These are phyloP conservation scores for Oenanthe javanica DNA, from an alignment of 140 eudicot genomes.

Conservation along the genomic window DNA sequence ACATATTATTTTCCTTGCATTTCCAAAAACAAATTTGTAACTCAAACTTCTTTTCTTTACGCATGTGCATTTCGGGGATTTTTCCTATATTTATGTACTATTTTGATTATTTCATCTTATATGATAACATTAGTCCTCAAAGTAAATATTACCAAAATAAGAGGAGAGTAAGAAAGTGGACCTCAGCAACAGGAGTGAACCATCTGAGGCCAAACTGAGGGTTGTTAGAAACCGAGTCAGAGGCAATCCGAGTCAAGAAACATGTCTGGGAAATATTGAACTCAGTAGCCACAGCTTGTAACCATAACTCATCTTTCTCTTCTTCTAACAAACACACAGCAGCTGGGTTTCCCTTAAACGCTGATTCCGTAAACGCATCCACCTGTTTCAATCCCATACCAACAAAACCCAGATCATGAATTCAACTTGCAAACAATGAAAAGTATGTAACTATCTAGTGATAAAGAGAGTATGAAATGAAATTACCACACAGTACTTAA, in stretches of 20 bases:
- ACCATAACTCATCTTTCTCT: constrained; percentile 59
- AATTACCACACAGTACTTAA: constrained; percentile 58
- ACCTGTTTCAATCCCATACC: constrained; percentile 31
- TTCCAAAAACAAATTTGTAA: too few species aligned
- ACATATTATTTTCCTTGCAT: too few species aligned
- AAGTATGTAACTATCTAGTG: neutral
- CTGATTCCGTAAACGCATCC: constrained; percentile 68
- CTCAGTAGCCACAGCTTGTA: constrained; percentile 66
- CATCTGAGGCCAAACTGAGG: constrained; percentile 66
- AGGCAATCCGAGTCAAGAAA: constrained; percentile 42
- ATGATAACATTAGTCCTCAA: too few species aligned
- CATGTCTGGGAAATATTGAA: constrained; percentile 63
- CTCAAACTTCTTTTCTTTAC: too few species aligned
- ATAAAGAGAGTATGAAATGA: neutral
- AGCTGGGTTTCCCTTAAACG: constrained; percentile 83
- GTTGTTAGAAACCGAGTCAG: constrained; percentile 6
- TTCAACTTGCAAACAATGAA: neutral
- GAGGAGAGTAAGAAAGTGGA: too few species aligned
- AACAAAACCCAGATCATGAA: too few species aligned
- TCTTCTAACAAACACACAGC: constrained; percentile 67
- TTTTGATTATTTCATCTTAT: too few species aligned
- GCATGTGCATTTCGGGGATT: too few species aligned
- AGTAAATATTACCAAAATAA: too few species aligned
- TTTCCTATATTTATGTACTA: too few species aligned
- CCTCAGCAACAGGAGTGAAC: constrained; percentile 86